Base-by-base conservation (phyloP, 495 filamentous ascomycete genomes). In the Tuber melanosporum region DNA sequence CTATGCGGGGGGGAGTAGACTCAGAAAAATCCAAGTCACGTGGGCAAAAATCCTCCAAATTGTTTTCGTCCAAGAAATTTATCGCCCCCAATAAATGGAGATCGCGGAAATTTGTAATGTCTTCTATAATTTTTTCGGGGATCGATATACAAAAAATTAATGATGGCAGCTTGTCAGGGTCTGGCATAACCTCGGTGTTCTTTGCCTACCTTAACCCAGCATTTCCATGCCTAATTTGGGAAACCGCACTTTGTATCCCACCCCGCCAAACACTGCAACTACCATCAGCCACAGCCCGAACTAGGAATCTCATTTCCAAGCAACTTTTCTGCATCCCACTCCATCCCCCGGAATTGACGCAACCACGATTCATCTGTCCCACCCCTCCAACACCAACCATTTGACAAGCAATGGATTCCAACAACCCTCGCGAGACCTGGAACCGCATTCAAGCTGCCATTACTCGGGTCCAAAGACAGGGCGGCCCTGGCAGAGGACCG, bases 381-480 rank as follows among this genome's bases (percentile, higher is more conserved):
- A 66, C 57, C 12, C 32, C 57, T 17, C 26, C 57, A 66, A 66
- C 57, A 36, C 26, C 26, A 66, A 66, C 57, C 57, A 66, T 19
- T 36, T 26, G n/a, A 36, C 14, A 19, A 66, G 4, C 69, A 79
- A 83, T 83, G 82, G 82, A 83, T 75, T 73, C 82, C 72, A 82
- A 83, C 45, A 83, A 89, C 82, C 91, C 91, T 70, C 86, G 87
- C 82, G 90, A 93, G 81, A 86, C 89, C 76, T 91, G 89, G 88
- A 86, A 86, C 81, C 88, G 87, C 76, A 85, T 93, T 72, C 91
- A 92, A 86, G 84, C 86, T 77, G 88, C 87, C 74, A 85, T 93
- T 45, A 78, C 82, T 73, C 80, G 82, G 46, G 85, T 85, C 73
- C 87, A 90, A 81, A 86, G 87, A 80, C 86, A 86, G 70, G 87